These are phyloP conservation scores for Thalassiosira ordinaria DNA, from an alignment of 352 stramenopile genomes.

Conservation along the genomic window DNA sequence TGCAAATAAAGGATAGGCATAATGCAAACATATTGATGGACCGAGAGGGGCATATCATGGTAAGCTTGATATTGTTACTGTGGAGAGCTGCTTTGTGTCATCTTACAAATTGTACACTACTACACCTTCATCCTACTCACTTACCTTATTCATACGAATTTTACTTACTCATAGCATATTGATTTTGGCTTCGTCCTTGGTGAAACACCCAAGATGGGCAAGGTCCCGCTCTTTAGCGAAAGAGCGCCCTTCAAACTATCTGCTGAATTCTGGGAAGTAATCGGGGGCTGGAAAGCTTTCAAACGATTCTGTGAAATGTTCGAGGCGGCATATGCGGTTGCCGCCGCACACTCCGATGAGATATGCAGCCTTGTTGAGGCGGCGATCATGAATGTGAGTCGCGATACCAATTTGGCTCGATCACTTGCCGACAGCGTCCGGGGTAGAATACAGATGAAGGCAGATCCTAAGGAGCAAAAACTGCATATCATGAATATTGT, in stretches of 20 bases:
- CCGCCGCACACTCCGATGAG: conserved; percentile 74
- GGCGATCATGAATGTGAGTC: conserved; percentile 78
- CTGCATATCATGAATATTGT: conserved; percentile 85
- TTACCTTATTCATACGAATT: no score
- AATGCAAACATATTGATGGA: conserved; percentile 97
- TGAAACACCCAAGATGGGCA: conserved; percentile 89
- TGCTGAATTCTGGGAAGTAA: conserved; percentile 92
- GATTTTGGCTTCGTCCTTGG: conserved; percentile 97
- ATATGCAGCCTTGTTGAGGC: conserved; percentile 80
- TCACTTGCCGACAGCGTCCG: conserved; percentile 70
- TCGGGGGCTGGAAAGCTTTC: conserved; percentile 86
- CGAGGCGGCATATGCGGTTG: conserved; percentile 79
- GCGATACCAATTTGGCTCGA: conserved; percentile 64
- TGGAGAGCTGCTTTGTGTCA: no score
- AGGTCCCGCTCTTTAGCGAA: conserved; percentile 93
- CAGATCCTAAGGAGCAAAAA: conserved; percentile 74
- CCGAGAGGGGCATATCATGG: conserved; percentile 87
- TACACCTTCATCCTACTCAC: no score
- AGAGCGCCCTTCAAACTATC: conserved; percentile 95
- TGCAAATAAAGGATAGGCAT: conserved; percentile 99
- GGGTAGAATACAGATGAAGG: conserved; percentile 75
- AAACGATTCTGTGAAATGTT: conserved; percentile 86
- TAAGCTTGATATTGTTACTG: no score
- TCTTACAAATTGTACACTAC: no score
- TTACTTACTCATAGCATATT: conserved; percentile 90